Base-by-base conservation (phyloP, 148 eudicot genomes). In the Chenopodium formosanum region DNA sequence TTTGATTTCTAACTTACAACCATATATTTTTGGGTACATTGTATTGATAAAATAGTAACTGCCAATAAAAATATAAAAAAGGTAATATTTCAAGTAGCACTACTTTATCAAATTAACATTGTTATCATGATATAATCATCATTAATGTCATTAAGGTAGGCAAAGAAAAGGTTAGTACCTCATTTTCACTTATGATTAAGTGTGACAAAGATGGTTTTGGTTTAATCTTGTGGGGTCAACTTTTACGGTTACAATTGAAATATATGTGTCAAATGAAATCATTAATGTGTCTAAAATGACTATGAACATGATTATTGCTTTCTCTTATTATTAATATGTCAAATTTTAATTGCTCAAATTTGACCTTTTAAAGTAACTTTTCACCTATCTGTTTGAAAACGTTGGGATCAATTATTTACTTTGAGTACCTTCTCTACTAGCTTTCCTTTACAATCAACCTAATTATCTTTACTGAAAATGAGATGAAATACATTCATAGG, bases 201-300 rank as follows among this genome's bases (percentile, higher is more conserved):
- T 2, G 60, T 16, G 60, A 53, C 5, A 53, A 53, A 11, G 60
- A 53, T 53, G 60, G 60, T 53, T 40, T 40, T 53, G 16, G 60
- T 53, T 86, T 81, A 78, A 86, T 79, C 73, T 83, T 52, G 79
- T 74, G 75, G 89, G 89, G 85, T 78, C 85, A 79, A 67, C 77
- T 74, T 77, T 65, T 78, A 67, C 44, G 37, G 64, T 85, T 46
- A 48, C 34, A 73, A 73, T 58, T 73, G 60, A 23, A 32, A 73
- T 23, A 47, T 48, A 47, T 73, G 44, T 80, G 66, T 52, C 70
- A 65, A 12, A 23, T 19, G 47, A 5, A 70, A 74, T 60, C 48
- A 32, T 44, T 64, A 25, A 71, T 65, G 48, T 6, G 40, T 58
- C 37, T 27, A n/a, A 52, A 80, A 73, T 73, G 17, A 47, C 56